Percentiles rank a stretch among this genome's conserved stretches.
Conservation (phyloP, 208 protist genomes). For the Tritrichomonas musculus region DNA sequence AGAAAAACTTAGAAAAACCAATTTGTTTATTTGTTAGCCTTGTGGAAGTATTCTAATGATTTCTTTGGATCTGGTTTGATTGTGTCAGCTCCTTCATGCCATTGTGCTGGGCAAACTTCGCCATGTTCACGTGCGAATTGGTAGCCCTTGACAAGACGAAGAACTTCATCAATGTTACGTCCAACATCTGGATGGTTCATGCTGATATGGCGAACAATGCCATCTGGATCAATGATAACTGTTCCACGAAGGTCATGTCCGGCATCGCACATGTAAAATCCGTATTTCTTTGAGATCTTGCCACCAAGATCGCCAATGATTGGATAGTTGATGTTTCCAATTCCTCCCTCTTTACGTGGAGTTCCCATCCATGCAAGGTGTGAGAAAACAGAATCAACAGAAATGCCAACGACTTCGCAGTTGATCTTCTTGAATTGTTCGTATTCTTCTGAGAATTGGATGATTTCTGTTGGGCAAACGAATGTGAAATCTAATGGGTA, state of each 20-base stretch:
- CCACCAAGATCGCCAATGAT: constrained; percentile 84
- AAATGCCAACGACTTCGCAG: constrained; percentile 5
- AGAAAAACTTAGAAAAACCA: no score
- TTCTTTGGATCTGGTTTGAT: constrained; percentile 32
- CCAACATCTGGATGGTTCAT: constrained; percentile 1
- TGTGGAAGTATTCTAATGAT: background rate
- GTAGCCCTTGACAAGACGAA: constrained; percentile 8
- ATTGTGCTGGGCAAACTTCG: constrained; percentile 33
- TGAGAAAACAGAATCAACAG: constrained; percentile 56
- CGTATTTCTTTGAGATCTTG: constrained; percentile 73
- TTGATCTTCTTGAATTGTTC: background rate
- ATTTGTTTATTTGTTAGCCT: background rate
- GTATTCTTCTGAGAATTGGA: background rate
- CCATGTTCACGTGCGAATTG: constrained; percentile 23
- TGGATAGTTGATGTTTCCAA: constrained; percentile 83
- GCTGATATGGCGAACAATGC: background rate
- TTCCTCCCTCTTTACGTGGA: constrained; percentile 84
- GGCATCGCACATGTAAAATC: constrained; percentile 69
- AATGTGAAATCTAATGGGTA: constrained; percentile 33
- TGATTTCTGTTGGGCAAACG: constrained; percentile 36
- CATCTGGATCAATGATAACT: constrained; percentile 7
- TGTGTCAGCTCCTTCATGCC: background rate
- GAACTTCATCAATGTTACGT: constrained; percentile 10
- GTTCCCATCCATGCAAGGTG: constrained; percentile 85
- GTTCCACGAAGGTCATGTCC: background rate